Evolutionary conservation across 1,139 yeast genomes (phyloP).

Genomic region (Blastobotrys illinoisensis): DNA sequence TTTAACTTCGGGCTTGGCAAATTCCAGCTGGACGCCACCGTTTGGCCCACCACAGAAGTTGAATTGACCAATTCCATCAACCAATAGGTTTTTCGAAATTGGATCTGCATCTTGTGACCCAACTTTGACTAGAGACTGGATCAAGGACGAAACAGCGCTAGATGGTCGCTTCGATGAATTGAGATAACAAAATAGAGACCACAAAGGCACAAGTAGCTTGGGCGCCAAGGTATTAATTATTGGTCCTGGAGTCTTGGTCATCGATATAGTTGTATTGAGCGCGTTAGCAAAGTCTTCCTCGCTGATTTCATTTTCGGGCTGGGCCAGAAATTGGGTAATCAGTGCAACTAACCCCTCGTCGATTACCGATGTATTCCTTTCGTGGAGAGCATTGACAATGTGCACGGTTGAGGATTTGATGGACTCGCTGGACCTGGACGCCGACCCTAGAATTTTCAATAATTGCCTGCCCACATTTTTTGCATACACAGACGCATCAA

Average conservation of each 20-base stretch:
- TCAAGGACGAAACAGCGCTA: slow-evolving; percentile 31
- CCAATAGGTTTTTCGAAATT: slow-evolving; percentile 4
- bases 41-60: slow-evolving; percentile 47
- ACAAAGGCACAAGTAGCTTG: slow-evolving; percentile 41
- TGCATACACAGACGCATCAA: slow-evolving; percentile 49
- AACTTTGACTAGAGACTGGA: slow-evolving; percentile 10
- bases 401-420: slow-evolving; percentile 53
- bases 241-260: slow-evolving; percentile 37
- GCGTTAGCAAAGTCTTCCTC: slow-evolving; percentile 54
- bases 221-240: slow-evolving; percentile 28
- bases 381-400: slow-evolving; percentile 49
- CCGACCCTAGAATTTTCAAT: slow-evolving; percentile 42
- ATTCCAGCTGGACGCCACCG: slow-evolving; percentile 41
- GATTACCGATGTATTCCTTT: slow-evolving; percentile 47
- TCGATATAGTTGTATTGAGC: slow-evolving; percentile 48
- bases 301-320: slow-evolving; percentile 22
- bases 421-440: slow-evolving; percentile 29
- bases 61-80: slow-evolving; percentile 9
- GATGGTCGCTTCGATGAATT: slow-evolving; percentile 32
- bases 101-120: not conserved
- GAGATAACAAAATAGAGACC: slow-evolving; percentile 59
- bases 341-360: slow-evolving; percentile 46
- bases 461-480: slow-evolving; percentile 53
- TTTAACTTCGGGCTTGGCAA: not conserved
- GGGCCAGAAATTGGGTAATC: not conserved